Base-by-base conservation (phyloP, 2,329 filamentous ascomycete species). In the Sporothrix phasma region DNA sequence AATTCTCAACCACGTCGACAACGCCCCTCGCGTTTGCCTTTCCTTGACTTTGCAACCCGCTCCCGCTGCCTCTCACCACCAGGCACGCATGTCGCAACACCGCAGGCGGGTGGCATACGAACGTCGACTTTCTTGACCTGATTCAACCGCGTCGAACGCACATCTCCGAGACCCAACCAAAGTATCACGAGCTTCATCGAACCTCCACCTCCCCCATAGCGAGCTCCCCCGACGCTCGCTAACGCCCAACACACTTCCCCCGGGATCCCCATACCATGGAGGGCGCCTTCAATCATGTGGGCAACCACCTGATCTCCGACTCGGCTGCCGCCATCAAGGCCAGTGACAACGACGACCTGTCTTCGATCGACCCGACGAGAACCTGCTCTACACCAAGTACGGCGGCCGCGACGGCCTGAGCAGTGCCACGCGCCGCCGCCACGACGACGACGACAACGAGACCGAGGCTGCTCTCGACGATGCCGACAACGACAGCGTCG, bases 401-500 rank as follows among this genome's bases (percentile, higher is more conserved):
- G 78, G 84, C 75, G 78, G 86, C 65, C 79, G 80, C 66, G 79
- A 79, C 66, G 81, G 82, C 62, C 67, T 80, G 58, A 76, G 78
- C 61, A 73, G 75, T 51, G 73, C 75, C 64, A 71, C 75, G 54
- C 74, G 76, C 66, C 84, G 88, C 73, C 86, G 90, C 73, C 86
- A 89, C 72, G 92, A 92, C 72, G 89, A 96, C 73, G 92, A 96
- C 69, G 92, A 96, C 72, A 93, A 95, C 70, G 88, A 90, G 71
- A 91, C 89, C 46, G 91, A 96, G 71, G 84, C 24, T 11, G 56
- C 82, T 56, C 88, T 89, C 70, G 90, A 92, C 69, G 90, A 92
- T 68, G 90, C 94, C 68, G 92, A 97, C 67, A 82, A 81, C 66
- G 85, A 87, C 74, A 88, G 84, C 70, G 72, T 96, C 73, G 88